Evolutionary conservation across 768 basidiomycete species (phyloP).

Genomic region (Phylloporus arenicola): DNA sequence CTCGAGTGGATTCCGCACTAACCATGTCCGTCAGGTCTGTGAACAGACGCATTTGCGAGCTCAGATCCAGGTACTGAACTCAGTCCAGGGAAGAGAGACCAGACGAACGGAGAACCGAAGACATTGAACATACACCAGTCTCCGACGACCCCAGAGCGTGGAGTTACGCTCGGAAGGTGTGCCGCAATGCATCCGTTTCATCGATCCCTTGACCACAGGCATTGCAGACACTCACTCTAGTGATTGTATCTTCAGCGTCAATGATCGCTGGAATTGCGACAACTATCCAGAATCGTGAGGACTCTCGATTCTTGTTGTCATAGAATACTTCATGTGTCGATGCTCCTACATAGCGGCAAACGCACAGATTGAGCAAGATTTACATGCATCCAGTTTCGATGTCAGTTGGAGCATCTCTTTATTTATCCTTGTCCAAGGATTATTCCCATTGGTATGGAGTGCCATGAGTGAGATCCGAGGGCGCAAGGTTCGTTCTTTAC

Average conservation of each 20-base stretch:
- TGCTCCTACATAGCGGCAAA: conserved; percentile 52
- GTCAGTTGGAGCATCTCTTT: conserved; percentile 67
- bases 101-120: conserved; percentile 6
- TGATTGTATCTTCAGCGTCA: conserved; percentile 25
- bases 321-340: neutral
- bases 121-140: conserved; percentile 42
- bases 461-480: conserved; percentile 3
- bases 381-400: conserved; percentile 54
- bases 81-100: neutral
- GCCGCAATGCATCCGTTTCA: neutral
- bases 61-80: neutral
- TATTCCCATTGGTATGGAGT: conserved; percentile 33
- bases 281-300: conserved; percentile 27
- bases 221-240: neutral
- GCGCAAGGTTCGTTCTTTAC: neutral
- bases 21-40: conserved; percentile 12
- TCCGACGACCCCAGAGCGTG: conserved; percentile 59
- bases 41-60: neutral
- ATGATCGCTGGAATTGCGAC: conserved; percentile 24
- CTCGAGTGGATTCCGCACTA: neutral
- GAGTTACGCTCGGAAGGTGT: conserved; percentile 52
- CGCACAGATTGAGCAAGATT: conserved; percentile 52
- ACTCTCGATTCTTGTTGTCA: neutral
- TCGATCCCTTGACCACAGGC: conserved; percentile 8
- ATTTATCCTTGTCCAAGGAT: conserved; percentile 69